Evolutionary conservation across 345 rosid genomes (phyloP), one percentile per base, ranked within the genome.

Genomic region (Gossypium longicalyx): DNA sequence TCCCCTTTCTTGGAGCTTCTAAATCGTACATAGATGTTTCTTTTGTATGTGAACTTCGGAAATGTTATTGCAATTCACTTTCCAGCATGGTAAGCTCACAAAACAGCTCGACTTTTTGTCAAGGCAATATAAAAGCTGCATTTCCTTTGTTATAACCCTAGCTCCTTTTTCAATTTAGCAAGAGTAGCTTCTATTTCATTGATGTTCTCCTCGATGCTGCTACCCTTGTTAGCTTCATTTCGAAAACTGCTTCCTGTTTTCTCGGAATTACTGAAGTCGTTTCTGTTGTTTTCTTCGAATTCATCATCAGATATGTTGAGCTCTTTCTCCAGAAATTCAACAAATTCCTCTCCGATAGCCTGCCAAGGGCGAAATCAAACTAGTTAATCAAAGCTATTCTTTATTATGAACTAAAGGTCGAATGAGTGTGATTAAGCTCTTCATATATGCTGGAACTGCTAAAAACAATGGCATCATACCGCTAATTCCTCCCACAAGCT

Each of bases 271-370:
- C 85, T 77, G 67, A 56, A 19, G 54, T 80, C 54, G 74, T 79
- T 57, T 78, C 64, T 75, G 66, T 62, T 64, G n/a, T 78, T 49
- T 29, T 67, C 80, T 75, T 82, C 83, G 44, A 12, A 70, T 15
- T 87, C 97, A 7, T 85, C 79, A 13, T 25, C 64, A 2, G 64
- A 25, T 77, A 92, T 86, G 82, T 86, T 92, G 48, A 94, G 89
- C 84, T 94, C 97, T 84, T 92, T 90, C 87, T 94, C 97, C 38
- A 92, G 89, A 76, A 92, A 94, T 75, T 92, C 98, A 72, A 94
- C 98, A 73, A 94, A 91, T 59, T 92, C 98, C 86, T 94, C 98
- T 59, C 98, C 98, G 8, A 94, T 87, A 54, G 89, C 98, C 98
- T 92, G 87, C 67, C 59, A 71, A 41, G 47, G 19, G 34, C 27